Conservation (phyloP, 2,329 filamentous ascomycete species). For the Cordyceps farinosa region DNA sequence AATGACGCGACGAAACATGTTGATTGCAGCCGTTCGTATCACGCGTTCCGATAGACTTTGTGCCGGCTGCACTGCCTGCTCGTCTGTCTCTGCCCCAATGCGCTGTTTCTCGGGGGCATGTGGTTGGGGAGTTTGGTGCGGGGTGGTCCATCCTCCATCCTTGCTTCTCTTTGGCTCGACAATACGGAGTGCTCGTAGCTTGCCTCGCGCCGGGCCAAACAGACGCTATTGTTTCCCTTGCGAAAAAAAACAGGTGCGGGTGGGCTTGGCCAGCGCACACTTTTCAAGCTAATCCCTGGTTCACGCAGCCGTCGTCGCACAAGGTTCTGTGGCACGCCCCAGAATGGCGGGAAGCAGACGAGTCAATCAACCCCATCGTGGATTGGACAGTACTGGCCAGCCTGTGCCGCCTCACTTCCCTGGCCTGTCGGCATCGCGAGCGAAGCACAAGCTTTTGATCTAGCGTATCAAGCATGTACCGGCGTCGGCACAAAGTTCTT, state of each 20-base stretch:
- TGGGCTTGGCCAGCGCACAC: conserved; percentile 8
- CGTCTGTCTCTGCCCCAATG: neutral
- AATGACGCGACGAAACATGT: neutral
- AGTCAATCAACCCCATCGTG: neutral
- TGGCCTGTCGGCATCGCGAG: neutral
- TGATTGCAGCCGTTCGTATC: neutral
- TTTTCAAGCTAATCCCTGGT: conserved; percentile 7
- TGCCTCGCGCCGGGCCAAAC: neutral
- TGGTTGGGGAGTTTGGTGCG: neutral
- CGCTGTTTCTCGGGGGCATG: neutral
- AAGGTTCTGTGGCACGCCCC: conserved; percentile 1
- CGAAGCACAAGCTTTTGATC: conserved; percentile 1
- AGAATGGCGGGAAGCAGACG: neutral
- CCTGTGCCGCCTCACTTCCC: conserved; percentile 5
- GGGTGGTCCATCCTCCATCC: neutral
- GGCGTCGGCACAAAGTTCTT: conserved; percentile 9
- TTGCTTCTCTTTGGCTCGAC: conserved; percentile 2
- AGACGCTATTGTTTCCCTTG: conserved; percentile 5
- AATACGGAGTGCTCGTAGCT: neutral
- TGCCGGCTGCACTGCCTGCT: neutral
- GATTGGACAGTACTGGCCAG: neutral
- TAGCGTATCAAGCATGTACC: neutral
- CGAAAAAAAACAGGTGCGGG: neutral
- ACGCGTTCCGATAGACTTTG: neutral
- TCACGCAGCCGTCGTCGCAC: conserved; percentile 14